Evolutionary conservation across 1,284 basidiomycete species (phyloP), one percentile per base, ranked within the genome.

Genomic region (Trametes pubescens): DNA sequence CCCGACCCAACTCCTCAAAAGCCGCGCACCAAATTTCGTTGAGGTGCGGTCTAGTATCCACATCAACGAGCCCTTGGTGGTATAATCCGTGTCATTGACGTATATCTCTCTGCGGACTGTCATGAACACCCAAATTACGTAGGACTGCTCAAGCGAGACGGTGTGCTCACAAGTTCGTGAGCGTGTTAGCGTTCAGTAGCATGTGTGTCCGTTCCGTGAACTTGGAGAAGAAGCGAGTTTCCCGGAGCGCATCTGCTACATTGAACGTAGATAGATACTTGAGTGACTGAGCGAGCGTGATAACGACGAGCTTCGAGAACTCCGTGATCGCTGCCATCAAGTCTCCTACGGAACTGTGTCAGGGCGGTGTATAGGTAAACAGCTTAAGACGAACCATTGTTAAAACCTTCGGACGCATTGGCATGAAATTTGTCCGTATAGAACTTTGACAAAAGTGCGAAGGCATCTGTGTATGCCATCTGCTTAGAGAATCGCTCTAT

Each of bases 151-250:
- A 44, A 5, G 18, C 18, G 18, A 4, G 7, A 44, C 21, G 2
- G 53, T 34, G 66, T 1, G 69, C 85, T 29, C 64, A 88, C 79
- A 99, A 80, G 73, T 99, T 98, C 32, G 84, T 83, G 16, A 99
- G 79, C 0, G 97, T 98, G 73, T 95, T 96, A 44, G 90, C 90
- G 61, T 92, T 94, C 52, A 99, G 82, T 16, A 96, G 83, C 96
- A 99, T 98, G 68, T 94, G 91, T 0, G 89, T 86, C 49, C 87
- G 85, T 43, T 88, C 87, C 0, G 92, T 84, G 73, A 99, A 99
- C 70, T 84, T 88, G 18, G 80, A 82, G 76, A 96, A 98, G 71
- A 93, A 92, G 43, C 85, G 84, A 0, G 90, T 87, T 72, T 93
- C 89, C 9, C 88, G 73, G 66, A 96, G 86, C 5, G 89, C 86